Conservation (phyloP, 768 basidiomycete species). For the Lanmaoa rubissima region DNA sequence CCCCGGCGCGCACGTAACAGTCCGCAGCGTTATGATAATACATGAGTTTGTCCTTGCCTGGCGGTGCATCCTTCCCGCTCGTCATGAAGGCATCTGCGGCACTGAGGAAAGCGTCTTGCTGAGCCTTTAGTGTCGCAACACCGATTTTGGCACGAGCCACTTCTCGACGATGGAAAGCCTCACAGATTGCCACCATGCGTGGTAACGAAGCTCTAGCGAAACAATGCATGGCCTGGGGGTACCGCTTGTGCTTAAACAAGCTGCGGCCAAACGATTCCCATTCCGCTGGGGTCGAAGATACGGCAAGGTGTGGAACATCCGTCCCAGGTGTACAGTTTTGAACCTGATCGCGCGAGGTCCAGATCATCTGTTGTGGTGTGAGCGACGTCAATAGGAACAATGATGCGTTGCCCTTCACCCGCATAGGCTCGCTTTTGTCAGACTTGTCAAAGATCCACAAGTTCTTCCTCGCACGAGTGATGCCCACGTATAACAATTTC, state of each 20-base stretch:
- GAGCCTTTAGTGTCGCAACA: slow-evolving; percentile 21
- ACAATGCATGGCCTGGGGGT: slow-evolving; percentile 53
- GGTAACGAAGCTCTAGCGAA: slow-evolving; percentile 46
- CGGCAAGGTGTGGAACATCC: slow-evolving; percentile 53
- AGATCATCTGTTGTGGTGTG: slow-evolving; percentile 41
- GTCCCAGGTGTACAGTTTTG: slow-evolving; percentile 47
- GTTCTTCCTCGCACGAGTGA: slow-evolving; percentile 67
- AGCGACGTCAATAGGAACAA: neutral
- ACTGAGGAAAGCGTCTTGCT: slow-evolving; percentile 37
- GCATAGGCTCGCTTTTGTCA: slow-evolving; percentile 53
- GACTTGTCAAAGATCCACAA: slow-evolving; percentile 70
- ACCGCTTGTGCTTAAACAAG: slow-evolving; percentile 41
- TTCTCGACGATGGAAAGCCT: slow-evolving; percentile 55
- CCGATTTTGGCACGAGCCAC: slow-evolving; percentile 39
- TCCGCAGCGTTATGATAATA: slow-evolving; percentile 47
- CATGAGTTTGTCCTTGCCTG: slow-evolving; percentile 27
- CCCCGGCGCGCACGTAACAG: slow-evolving; percentile 43
- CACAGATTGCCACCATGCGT: slow-evolving; percentile 45
- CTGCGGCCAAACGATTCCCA: slow-evolving; percentile 42
- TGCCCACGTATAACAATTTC: slow-evolving; percentile 68
- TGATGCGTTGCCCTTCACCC: slow-evolving; percentile 32
- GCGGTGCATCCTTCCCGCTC: slow-evolving; percentile 36
- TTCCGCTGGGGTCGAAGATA: slow-evolving; percentile 48
- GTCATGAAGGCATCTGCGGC: slow-evolving; percentile 51
- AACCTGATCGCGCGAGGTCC: slow-evolving; percentile 46